phyloP scores from a whole-genome alignment of 23 red algal genomes.

The Porphyridium purpureum region DNA sequence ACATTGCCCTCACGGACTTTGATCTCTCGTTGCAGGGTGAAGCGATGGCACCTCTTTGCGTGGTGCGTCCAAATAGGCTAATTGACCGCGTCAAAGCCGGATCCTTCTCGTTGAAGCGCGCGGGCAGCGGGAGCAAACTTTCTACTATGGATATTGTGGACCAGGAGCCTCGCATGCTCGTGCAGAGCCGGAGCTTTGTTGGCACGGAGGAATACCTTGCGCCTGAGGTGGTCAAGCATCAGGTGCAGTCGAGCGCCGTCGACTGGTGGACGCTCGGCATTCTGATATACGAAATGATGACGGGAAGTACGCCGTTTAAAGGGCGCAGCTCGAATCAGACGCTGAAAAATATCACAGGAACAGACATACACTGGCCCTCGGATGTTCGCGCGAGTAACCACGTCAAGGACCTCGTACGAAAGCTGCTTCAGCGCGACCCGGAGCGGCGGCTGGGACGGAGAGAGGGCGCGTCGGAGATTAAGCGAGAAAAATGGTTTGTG shows the following conservation, averaged over 20 bases:
- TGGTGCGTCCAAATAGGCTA: constrained; percentile 11
- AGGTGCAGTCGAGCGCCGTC: constrained; percentile 23
- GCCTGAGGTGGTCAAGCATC: constrained; percentile 33
- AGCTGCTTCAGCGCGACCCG: constrained; percentile 29
- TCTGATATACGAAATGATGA: constrained; percentile 47
- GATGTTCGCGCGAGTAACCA: constrained; percentile 14
- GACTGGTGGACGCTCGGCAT: constrained; percentile 72
- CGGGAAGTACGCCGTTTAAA: constrained; percentile 38
- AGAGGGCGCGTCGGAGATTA: constrained; percentile 9
- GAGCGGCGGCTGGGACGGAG: constrained; percentile 14
- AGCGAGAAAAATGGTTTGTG: constrained; percentile 10
- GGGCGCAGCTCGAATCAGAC: constrained; percentile 15
- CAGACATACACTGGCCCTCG: constrained; percentile 1
- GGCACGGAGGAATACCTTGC: constrained; percentile 54
- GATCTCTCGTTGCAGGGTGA: constrained; percentile 32
- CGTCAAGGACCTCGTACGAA: constrained; percentile 30
- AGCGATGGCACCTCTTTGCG: constrained; percentile 15
- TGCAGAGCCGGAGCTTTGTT: constrained; percentile 23
- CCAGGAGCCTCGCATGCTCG: constrained; percentile 6
- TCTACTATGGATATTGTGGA: constrained; percentile 8
- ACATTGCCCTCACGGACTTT: constrained; percentile 43
- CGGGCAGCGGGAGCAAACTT: not conserved
- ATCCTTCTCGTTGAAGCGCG: not conserved
- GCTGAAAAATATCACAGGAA: constrained; percentile 21
- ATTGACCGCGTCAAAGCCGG: constrained; percentile 16